These are phyloP conservation scores for Dioscorea cayenensis DNA, from an alignment of 116 monocot species.

Conservation along the genomic window DNA sequence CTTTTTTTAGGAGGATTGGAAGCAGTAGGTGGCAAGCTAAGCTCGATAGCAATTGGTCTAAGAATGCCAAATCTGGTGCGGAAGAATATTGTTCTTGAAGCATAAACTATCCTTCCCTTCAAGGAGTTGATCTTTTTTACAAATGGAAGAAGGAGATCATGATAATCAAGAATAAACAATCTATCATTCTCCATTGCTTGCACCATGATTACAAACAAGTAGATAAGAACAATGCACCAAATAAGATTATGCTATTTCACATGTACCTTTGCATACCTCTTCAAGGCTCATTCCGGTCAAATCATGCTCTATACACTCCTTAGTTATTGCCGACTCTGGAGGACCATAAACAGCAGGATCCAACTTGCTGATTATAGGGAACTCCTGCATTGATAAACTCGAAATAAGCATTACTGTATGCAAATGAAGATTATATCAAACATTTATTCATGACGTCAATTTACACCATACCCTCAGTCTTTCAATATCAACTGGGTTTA, in stretches of 20 bases:
- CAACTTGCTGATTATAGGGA: conserved; percentile 71
- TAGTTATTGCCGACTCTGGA: conserved; percentile 74
- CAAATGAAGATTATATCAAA: background rate
- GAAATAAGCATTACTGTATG: background rate
- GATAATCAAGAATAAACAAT: conserved; percentile 71
- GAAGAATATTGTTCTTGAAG: conserved; percentile 70
- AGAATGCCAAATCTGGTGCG: conserved; percentile 22
- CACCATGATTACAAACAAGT: background rate
- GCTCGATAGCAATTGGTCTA: conserved; percentile 74
- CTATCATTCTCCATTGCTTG: conserved; percentile 58
- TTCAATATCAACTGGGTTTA: conserved; percentile 67
- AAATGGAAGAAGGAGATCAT: conserved; percentile 70
- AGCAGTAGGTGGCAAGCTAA: conserved; percentile 43
- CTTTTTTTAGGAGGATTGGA: conserved; percentile 23
- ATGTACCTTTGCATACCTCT: conserved; percentile 28
- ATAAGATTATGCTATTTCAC: background rate
- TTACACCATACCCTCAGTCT: conserved; percentile 45
- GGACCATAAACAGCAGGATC: conserved; percentile 63
- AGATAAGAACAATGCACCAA: background rate
- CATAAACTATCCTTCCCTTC: conserved; percentile 55
- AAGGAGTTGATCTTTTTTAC: conserved; percentile 52
- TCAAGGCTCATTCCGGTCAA: conserved; percentile 66
- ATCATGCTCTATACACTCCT: conserved; percentile 51
- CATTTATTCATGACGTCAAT: background rate
- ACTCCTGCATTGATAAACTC: conserved; percentile 36